Base-by-base conservation (phyloP, 2,329 filamentous ascomycete species). In the Cyanodermella asteris region DNA sequence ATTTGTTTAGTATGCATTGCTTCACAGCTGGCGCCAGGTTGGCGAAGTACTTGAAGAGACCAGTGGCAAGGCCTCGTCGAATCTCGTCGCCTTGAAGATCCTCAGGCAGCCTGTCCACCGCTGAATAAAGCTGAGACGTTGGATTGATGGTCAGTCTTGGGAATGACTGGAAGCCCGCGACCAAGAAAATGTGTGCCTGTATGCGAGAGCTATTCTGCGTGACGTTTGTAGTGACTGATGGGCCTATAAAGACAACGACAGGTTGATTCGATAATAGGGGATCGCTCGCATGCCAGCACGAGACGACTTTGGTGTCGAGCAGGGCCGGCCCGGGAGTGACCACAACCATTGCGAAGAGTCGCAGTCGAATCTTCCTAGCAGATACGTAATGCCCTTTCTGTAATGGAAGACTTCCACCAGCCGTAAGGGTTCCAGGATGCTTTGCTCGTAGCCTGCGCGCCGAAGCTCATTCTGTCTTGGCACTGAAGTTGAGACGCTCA, bases 61-160 rank as follows among this genome's bases (percentile, higher is more conserved):
- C 81, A 48, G 94, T 91, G 23, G 84, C 87, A 28, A 97, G 61
- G 11, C 74, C 87, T 22, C 87, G 72, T 50, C 75, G 90, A 35
- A 91, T 61, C 49, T 94, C 84, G 46, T 94, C 84, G 40, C 84
- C 84, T 55, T 94, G 87, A 49, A 82, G 81, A 45, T 93, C 84
- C 43, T 81, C 73, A 20, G 87, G 81, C 21, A 97, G 63, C 45
- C 82, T 70, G 44, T 77, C 72, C 46, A 97, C 87, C 27, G 82
- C 84, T 36, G 70, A 65, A 49, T 94, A 94, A 41, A 90, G 74
- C 25, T 80, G 70, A 23, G 84, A 91, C 42, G 76, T 90, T 22
- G 87, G 87, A 13, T 84, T 90, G 36, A 94, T 72, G 31, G 84
- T 91, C 37, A 97, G 68, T 40, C 84, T 78, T 31, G 77, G 72